These are phyloP conservation scores for Trichocladium uniseriatum DNA, from an alignment of 495 filamentous ascomycete genomes.

Conservation along the genomic window DNA sequence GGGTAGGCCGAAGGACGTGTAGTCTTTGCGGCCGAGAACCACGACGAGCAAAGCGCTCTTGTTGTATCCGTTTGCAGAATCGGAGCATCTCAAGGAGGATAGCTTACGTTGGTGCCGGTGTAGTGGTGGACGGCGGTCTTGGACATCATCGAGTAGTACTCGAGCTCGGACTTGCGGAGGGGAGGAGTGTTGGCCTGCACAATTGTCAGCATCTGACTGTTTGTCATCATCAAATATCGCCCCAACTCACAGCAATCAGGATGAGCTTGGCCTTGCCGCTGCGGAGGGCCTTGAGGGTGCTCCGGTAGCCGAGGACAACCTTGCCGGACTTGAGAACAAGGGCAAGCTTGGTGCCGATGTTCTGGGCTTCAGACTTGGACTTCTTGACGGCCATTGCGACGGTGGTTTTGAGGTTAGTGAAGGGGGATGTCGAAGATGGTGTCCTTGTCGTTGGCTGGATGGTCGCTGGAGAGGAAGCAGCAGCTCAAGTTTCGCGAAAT, in stretches of 20 bases:
- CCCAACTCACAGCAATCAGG: constrained; percentile 32
- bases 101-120: constrained; percentile 91
- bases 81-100: constrained; percentile 3
- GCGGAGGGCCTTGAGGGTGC: constrained; percentile 90
- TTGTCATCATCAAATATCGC: constrained; percentile 24
- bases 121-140: constrained; percentile 96
- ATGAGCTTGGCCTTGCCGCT: constrained; percentile 71
- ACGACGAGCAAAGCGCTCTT: constrained; percentile 2
- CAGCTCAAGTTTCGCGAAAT: constrained; percentile 17
- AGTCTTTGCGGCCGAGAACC: constrained; percentile 8
- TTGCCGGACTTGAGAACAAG: constrained; percentile 97
- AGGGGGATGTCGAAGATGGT: constrained; percentile 2
- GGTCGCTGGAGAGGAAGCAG: constrained; percentile 16
- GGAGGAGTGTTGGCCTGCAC: constrained; percentile 94
- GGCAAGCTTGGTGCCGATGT: constrained; percentile 78
- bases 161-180: constrained; percentile 88
- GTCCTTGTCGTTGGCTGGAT: constrained; percentile 20
- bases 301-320: constrained; percentile 75
- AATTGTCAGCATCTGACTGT: constrained; percentile 18
- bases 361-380: constrained; percentile 84
- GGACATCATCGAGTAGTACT: constrained; percentile 83
- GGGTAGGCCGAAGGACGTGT: constrained; percentile 41
- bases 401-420: constrained; percentile 13
- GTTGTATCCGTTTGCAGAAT: constrained; percentile 6
- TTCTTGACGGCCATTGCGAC: constrained; percentile 83